phyloP scores from a whole-genome alignment of 2,329 filamentous ascomycete species.

The Chrysoporthe austroafricana region DNA sequence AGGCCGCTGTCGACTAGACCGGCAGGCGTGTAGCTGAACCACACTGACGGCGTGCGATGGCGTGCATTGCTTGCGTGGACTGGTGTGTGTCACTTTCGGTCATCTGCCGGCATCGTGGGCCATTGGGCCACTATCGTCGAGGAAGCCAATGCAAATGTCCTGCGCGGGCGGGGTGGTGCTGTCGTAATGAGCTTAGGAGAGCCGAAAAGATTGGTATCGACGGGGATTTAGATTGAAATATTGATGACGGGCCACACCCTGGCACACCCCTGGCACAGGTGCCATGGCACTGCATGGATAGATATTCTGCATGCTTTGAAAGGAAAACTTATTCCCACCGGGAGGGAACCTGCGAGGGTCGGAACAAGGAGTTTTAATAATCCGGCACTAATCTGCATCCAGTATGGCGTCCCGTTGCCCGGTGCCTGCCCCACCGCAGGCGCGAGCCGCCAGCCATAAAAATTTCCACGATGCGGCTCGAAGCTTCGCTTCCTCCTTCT shows the following conservation, averaged over 20 bases:
- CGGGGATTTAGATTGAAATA: slow-evolving; percentile 30
- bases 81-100: background rate
- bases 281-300: background rate
- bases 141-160: slow-evolving; percentile 11
- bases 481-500: slow-evolving; percentile 39
- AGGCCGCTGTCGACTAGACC: background rate
- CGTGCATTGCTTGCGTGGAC: slow-evolving; percentile 20
- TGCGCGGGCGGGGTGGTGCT: slow-evolving; percentile 3
- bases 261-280: background rate
- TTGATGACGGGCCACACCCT: slow-evolving; percentile 23
- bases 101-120: background rate
- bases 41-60: slow-evolving; percentile 5
- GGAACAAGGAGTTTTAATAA: slow-evolving; percentile 19
- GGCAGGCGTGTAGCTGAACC: slow-evolving; percentile 5
- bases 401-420: slow-evolving; percentile 1
- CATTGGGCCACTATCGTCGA: background rate
- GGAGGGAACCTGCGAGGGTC: background rate
- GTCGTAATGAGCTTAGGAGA: slow-evolving; percentile 13
- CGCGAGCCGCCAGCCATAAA: slow-evolving; percentile 28
- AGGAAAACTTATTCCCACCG: background rate
- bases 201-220: slow-evolving; percentile 23
- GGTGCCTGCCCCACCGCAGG: slow-evolving; percentile 6
- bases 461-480: slow-evolving; percentile 27
- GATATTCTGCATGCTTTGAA: background rate
- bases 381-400: slow-evolving; percentile 9